Conservation (phyloP, 163 green algal genomes). For the Prototheca wickerhamii region DNA sequence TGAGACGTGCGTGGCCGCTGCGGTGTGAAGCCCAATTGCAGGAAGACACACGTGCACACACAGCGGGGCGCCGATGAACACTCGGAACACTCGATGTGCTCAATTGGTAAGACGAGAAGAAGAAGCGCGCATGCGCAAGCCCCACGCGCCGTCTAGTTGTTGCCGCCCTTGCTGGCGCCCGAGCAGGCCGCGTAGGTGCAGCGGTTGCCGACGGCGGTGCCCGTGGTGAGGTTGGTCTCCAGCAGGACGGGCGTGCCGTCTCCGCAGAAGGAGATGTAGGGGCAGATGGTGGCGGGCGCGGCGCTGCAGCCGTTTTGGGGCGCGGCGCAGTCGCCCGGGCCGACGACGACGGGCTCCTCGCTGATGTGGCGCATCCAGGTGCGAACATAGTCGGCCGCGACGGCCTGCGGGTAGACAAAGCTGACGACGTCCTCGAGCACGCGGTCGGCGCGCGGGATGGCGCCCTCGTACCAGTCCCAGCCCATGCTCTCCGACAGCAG, state of each 20-base stretch:
- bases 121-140: neutral
- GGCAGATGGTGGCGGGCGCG: slow-evolving; percentile 31
- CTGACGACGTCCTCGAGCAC: slow-evolving; percentile 33
- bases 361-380: slow-evolving; percentile 39
- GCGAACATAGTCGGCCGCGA: slow-evolving; percentile 6
- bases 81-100: too few relatives aligned
- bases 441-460: slow-evolving; percentile 27
- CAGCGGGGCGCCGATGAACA: too few relatives aligned
- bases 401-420: neutral
- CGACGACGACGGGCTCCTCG: slow-evolving; percentile 14
- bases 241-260: slow-evolving; percentile 10
- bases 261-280: slow-evolving; percentile 25
- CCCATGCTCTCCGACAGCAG: slow-evolving; percentile 15
- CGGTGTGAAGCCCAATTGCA: too few relatives aligned
- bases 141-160: too few relatives aligned
- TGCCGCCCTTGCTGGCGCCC: neutral
- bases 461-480: slow-evolving; percentile 48
- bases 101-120: neutral
- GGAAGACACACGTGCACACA: too few relatives aligned
- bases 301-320: slow-evolving; percentile 8
- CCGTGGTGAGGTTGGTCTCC: slow-evolving; percentile 6
- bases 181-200: slow-evolving; percentile 21
- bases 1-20: too few relatives aligned
- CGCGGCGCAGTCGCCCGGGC: slow-evolving; percentile 12
- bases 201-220: neutral